Base-by-base conservation (phyloP, 306 rosid genomes). In the Mucuna pruriens region DNA sequence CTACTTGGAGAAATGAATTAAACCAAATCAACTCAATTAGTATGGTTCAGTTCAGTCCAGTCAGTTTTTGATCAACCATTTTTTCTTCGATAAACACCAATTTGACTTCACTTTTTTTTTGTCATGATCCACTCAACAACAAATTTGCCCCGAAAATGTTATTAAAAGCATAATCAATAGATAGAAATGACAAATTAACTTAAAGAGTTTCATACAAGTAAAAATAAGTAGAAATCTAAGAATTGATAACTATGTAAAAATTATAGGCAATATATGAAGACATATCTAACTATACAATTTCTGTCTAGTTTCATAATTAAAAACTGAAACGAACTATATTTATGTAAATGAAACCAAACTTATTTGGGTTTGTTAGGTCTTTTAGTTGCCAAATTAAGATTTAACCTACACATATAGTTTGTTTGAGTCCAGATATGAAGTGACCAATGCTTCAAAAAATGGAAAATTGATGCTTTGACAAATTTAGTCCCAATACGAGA, bases 381-480 rank as follows among this genome's bases (percentile, higher is more conserved):
- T 55, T 67, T 46, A 12, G 54, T 69, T 42, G 26, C 78, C 74
- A 54, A 71, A 76, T 83, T 39, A 48, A 57, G 54, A 57, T 45
- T 46, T 62, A 79, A 60, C 26, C 61, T 42, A 25, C 68, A 36
- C 39, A 26, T 55, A 20, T 36, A 23, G n/a, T 25, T 25, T 20
- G 3, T 68, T 68, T 42, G 12, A 61, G 51, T 71, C 8, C 16
- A 75, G 34, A 55, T 25, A 71, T 80, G 70, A 67, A 33, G 82
- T 78, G 46, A 23, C 25, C 48, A 63, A 52, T 75, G 34, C 63
- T 49, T 80, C 38, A 8, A 54, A 58, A 80, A 51, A 20, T 31
- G 60, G 9, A 3, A 33, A 45, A 34, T 36, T 71, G 66, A 13
- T 62, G 16, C 68, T 44, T n/a, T 7, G 15, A 55, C 44, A 62